Evolutionary conservation across 768 basidiomycete genomes (phyloP), one percentile per base, ranked within the genome.

Genomic region (Clavulina sp.): DNA sequence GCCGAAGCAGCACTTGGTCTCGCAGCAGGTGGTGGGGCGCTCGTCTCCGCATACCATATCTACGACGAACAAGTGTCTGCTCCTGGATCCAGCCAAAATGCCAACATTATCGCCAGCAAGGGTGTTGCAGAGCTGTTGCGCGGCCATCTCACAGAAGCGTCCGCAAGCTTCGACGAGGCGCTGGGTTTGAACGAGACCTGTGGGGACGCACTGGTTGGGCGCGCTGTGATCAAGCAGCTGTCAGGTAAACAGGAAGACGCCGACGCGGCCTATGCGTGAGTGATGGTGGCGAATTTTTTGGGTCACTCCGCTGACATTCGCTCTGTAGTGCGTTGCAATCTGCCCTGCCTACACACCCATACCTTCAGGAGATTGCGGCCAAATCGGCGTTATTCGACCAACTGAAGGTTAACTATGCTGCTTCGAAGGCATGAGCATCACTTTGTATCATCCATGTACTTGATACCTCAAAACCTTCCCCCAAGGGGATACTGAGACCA

Each of bases 1-100:
- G 87, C 91, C 54, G 91, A 96, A 68, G 81, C 89, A 13, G 77
- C 73, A 21, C 78, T 87, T 52, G 77, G 80, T 28, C 72, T 88
- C 50, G 76, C 76, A 30, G 81, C 82, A 3, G 82, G 81, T 5
- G 78, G 84, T 85, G 57, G 71, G 70, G 41, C 83, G 83, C 52
- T 61, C 66, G 16, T 66, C 72, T 54, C 66, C 69, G 23, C 61
- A 16, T 40, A 69, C 52, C 69, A 73, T 33, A 87, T 86, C 67
- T 88, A 83, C 64, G 81, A 80, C 3, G 85, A 89, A 58, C 85
- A 88, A 61, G 67, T 82, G 81, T 9, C 62, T 86, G 48, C 74
- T 79, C 13, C 83, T 81, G 0, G 74, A 80, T 6, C 78, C 80
- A 57, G 68, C 2, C 48, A 54, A 9, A 56, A 56, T 41, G 52